These are phyloP conservation scores for Umbelopsis isabellina DNA, from an alignment of 192 early-diverging fungal species.

Conservation along the genomic window DNA sequence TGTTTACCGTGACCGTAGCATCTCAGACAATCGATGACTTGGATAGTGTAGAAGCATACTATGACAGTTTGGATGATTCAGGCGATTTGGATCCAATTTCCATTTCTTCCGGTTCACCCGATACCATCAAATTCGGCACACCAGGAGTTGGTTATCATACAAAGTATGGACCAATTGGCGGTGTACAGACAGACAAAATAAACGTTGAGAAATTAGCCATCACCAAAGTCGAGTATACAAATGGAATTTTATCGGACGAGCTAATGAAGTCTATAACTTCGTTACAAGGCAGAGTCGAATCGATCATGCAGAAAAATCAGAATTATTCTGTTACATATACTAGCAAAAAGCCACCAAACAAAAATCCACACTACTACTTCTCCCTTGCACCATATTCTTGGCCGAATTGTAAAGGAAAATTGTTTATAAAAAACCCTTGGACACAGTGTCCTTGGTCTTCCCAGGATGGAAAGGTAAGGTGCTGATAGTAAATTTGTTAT, in stretches of 20 bases:
- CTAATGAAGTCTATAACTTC: not conserved
- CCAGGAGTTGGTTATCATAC: slow-evolving; percentile 15
- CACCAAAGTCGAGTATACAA: not conserved
- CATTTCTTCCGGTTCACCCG: not conserved
- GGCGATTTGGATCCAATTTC: not conserved
- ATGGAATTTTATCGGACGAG: not conserved
- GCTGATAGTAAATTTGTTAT: not conserved
- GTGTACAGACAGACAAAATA: slow-evolving; percentile 19
- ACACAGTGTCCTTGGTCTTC: slow-evolving; percentile 22
- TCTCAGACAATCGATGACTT: slow-evolving; percentile 15
- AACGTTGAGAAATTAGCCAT: not conserved
- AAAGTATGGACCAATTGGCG: not conserved
- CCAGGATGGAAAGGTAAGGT: slow-evolving; percentile 14
- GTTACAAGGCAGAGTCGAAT: not conserved
- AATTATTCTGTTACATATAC: slow-evolving; percentile 23
- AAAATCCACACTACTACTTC: slow-evolving; percentile 24
- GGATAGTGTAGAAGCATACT: not conserved
- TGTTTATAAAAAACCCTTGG: not conserved
- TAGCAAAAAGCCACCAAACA: slow-evolving; percentile 19
- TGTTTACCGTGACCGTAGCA: not conserved
- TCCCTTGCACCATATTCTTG: slow-evolving; percentile 22
- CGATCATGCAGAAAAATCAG: not conserved
- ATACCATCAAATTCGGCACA: not conserved
- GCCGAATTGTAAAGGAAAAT: slow-evolving; percentile 21
- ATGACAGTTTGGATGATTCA: slow-evolving; percentile 4